phyloP scores from a whole-genome alignment of 2,329 filamentous ascomycete genomes.

The Davidsoniella eucalypti region DNA sequence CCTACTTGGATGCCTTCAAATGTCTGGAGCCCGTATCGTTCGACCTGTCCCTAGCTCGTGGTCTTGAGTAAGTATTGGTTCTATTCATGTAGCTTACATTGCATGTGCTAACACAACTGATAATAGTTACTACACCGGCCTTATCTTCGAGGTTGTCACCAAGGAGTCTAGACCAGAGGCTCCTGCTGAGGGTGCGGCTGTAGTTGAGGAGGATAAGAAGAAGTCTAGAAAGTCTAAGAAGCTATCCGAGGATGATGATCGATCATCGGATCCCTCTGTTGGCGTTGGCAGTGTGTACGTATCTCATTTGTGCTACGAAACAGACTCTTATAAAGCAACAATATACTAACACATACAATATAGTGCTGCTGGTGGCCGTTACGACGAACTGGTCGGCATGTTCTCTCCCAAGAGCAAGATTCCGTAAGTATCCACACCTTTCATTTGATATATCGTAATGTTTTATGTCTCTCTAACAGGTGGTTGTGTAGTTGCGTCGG shows the following conservation, averaged over 20 bases:
- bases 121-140: conserved; percentile 73
- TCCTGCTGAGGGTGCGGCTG: conserved; percentile 19
- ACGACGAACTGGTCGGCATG: conserved; percentile 89
- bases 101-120: neutral
- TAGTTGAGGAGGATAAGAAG: conserved; percentile 22
- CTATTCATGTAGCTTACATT: conserved; percentile 17
- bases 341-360: neutral
- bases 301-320: neutral
- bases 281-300: conserved; percentile 60
- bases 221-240: conserved; percentile 30
- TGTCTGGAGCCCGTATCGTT: conserved; percentile 65
- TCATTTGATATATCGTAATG: neutral
- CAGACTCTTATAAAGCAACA: no score
- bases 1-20: conserved; percentile 64
- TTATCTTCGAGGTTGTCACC: conserved; percentile 82
- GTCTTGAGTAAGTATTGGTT: conserved; percentile 47
- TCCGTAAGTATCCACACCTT: conserved; percentile 26
- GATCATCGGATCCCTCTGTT: conserved; percentile 62
- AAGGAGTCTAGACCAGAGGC: conserved; percentile 50
- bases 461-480: neutral
- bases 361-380: conserved; percentile 66
- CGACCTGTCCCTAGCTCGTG: conserved; percentile 76
- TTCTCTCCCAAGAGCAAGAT: conserved; percentile 74
- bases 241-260: conserved; percentile 41
- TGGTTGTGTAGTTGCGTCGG: conserved; percentile 21